Percentiles rank a stretch among this genome's conserved stretches.
Evolutionary conservation across 441 rosid species (phyloP).

Genomic region (Populus hybrid): DNA sequence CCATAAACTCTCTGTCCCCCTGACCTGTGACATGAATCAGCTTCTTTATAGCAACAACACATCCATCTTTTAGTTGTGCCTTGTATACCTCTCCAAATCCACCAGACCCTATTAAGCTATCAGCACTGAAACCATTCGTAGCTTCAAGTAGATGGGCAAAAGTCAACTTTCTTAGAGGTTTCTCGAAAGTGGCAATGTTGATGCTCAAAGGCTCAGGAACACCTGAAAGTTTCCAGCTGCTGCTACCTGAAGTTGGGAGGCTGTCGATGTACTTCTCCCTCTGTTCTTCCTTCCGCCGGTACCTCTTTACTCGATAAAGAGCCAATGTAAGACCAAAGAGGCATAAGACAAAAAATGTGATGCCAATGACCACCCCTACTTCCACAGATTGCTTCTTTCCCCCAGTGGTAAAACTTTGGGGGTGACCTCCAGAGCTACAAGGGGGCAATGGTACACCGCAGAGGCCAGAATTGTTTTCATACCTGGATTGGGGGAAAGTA

Average conservation of each 20-base stretch:
- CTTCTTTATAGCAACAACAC: conserved; percentile 86
- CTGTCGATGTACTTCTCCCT: conserved; percentile 87
- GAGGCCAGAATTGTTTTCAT: conserved; percentile 86
- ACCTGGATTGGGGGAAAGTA: conserved; percentile 75
- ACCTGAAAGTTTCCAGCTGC: conserved; percentile 88
- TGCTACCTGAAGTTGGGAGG: conserved; percentile 84
- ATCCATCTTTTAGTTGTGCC: conserved; percentile 72
- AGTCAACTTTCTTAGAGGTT: conserved; percentile 80
- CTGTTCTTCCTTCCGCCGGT: conserved; percentile 51
- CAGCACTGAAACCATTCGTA: conserved; percentile 90
- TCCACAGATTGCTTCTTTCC: conserved; percentile 47
- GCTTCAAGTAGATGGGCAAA: conserved; percentile 92
- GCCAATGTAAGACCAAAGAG: conserved; percentile 59
- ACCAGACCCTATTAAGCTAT: conserved; percentile 87
- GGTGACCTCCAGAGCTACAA: conserved; percentile 48
- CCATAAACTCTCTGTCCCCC: conserved; percentile 97
- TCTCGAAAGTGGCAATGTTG: conserved; percentile 88
- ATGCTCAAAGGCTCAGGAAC: conserved; percentile 87
- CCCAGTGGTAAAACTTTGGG: conserved; percentile 17
- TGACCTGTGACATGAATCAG: conserved; percentile 88
- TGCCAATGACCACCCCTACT: conserved; percentile 58
- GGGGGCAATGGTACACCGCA: conserved; percentile 81
- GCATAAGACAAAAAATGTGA: conserved; percentile 57
- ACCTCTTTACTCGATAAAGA: conserved; percentile 51
- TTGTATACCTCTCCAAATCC: conserved; percentile 97